These are phyloP conservation scores for Verticillium dahliae DNA, from an alignment of 2,329 filamentous ascomycete genomes.

Conservation along the genomic window DNA sequence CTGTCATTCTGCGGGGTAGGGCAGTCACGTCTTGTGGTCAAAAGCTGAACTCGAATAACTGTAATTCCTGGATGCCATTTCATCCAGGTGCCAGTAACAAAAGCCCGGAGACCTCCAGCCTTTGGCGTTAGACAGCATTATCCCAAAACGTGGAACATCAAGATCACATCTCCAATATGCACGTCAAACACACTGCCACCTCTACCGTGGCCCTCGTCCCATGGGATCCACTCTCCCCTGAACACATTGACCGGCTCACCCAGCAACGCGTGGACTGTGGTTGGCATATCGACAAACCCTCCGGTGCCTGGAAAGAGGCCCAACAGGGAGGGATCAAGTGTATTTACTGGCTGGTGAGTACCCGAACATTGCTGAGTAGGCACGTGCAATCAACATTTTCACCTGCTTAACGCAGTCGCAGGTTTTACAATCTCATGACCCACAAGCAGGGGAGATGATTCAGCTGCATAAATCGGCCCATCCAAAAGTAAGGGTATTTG, in stretches of 20 bases:
- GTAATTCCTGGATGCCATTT: too few species aligned
- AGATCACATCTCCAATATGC: background rate
- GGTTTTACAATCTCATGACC: constrained; percentile 21
- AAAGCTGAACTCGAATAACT: too few species aligned
- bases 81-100: too few species aligned
- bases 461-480: constrained; percentile 20
- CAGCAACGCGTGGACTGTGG: constrained; percentile 18
- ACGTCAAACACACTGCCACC: background rate
- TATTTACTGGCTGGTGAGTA: constrained; percentile 16
- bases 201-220: constrained; percentile 11
- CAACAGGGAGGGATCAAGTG: constrained; percentile 13
- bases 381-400: background rate
- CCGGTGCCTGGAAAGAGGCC: constrained; percentile 11
- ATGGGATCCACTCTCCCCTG: constrained; percentile 16
- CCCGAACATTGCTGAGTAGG: background rate
- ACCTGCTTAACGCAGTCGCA: constrained; percentile 5
- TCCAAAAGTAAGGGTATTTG: constrained; percentile 11
- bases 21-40: too few species aligned
- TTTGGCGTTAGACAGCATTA: background rate
- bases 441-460: constrained; percentile 20
- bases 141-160: too few species aligned
- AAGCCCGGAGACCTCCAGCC: background rate
- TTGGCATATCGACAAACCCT: constrained; percentile 14
- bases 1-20: too few species aligned
- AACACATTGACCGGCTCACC: constrained; percentile 14